These are phyloP conservation scores for Plasmodium vivax DNA, from an alignment of 169 alveolate genomes.

Conservation along the genomic window DNA sequence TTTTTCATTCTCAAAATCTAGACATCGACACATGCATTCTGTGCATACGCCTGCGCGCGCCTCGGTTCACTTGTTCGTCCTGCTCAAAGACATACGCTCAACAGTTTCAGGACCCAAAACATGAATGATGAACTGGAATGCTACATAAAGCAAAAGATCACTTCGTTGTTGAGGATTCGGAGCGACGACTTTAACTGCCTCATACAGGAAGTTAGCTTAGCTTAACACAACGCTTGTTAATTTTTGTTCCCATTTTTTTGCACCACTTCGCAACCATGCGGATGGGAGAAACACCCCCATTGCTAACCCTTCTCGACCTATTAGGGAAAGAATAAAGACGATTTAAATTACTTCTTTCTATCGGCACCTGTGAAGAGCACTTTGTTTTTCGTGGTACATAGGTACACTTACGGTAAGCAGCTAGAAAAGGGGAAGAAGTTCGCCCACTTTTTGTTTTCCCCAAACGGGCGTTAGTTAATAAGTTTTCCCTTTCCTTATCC, in stretches of 20 bases:
- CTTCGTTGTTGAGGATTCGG: conserved; percentile 27
- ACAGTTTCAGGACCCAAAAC: conserved; percentile 3
- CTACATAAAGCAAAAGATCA: conserved; percentile 47
- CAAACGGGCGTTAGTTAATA: neutral
- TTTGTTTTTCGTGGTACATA: conserved; percentile 48
- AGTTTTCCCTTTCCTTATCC: neutral
- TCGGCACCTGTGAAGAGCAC: conserved; percentile 51
- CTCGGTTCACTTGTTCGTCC: neutral
- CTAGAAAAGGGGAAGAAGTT: neutral
- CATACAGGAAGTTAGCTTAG: conserved; percentile 37
- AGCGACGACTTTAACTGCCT: conserved; percentile 19
- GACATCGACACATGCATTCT: conserved; percentile 2
- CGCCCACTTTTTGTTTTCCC: neutral
- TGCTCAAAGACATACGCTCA: neutral
- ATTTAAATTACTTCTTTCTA: conserved; percentile 39
- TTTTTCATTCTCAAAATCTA: conserved; percentile 6
- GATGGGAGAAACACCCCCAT: neutral
- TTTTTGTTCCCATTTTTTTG: neutral
- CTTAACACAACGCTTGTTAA: neutral
- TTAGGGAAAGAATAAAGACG: conserved; percentile 40
- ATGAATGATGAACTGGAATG: conserved; percentile 64
- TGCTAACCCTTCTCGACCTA: neutral
- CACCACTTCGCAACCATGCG: neutral
- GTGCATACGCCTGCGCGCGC: conserved; percentile 6
- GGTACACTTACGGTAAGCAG: conserved; percentile 18